Base-by-base conservation (phyloP, 2,329 filamentous ascomycete species). In the Calonectria pseudoreteaudii region DNA sequence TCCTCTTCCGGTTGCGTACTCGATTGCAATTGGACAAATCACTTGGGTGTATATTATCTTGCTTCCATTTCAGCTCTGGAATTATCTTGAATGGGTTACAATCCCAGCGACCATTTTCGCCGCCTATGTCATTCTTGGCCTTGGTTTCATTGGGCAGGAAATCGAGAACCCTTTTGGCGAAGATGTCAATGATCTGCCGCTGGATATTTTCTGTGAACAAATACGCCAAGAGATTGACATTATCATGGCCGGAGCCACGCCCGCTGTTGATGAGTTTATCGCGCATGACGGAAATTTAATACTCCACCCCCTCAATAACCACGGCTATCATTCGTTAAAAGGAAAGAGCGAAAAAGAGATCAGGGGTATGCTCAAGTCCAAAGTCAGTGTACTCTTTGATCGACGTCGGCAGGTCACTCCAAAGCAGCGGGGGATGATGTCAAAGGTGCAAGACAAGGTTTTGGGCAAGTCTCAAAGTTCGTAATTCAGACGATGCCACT, bases 121-220 rank as follows among this genome's bases (percentile, higher is more conserved):
- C 3, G 91, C 93, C 2, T 96, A 95, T 84, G 95, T 96, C 77
- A 95, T 96, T 81, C 90, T 96, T 72, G 94, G 93, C 20, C 90
- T 96, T 52, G 84, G 88, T 52, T 85, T 88, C 75, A 96, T 96
- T 80, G 94, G 94, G 56, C 91, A 91, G 74, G 94, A 96, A 84
- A 93, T 96, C 77, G 94, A 96, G 83, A 94, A 96, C 80, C 94
- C 94, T 4, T 96, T 96, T 83, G 94, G 94, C 71, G 88, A 91
- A 76, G 94, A 96, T 77, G 94, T 95, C 78, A 96, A 96, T 81
- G 94, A 96, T 83, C 85, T 95, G 49, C 93, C 93, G 0, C 87
- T 95, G 8, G 94, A 96, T 81, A 86, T 88, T 14, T 97, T 92
- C 87, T 96, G 94, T 85, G 88, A 92, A 47, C 93, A 95, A 80